Conservation (phyloP, 208 protist species). For the Leishmania tarentolae region DNA sequence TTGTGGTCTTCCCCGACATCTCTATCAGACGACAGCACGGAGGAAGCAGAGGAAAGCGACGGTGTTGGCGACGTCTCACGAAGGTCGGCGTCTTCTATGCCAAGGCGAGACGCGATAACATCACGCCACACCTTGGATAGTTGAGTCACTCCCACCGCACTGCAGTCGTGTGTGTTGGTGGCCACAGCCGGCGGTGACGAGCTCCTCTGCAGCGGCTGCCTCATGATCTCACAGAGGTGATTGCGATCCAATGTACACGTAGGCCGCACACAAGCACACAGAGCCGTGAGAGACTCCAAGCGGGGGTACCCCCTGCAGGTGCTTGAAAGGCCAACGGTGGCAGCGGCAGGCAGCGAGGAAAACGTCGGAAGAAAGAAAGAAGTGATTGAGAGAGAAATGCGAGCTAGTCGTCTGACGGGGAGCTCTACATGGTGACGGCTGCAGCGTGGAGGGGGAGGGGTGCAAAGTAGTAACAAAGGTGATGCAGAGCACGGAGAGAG, state of each 20-base stretch:
- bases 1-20: not conserved
- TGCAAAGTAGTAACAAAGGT: not conserved
- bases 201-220: not conserved
- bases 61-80: slow-evolving; percentile 12
- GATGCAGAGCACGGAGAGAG: not conserved
- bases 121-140: slow-evolving; percentile 39
- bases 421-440: not conserved
- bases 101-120: slow-evolving; percentile 43
- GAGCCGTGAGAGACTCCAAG: not conserved
- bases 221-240: not conserved
- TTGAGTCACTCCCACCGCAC: slow-evolving; percentile 10
- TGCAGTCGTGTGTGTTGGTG: not conserved
- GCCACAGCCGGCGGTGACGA: not conserved
- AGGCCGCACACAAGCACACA: not conserved
- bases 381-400: not conserved
- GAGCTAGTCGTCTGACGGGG: not conserved
- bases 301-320: not conserved
- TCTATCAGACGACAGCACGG: slow-evolving; percentile 1
- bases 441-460: not conserved
- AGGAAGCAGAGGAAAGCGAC: not conserved
- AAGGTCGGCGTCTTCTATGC: slow-evolving; percentile 27
- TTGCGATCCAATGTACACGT: not conserved
- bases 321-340: not conserved
- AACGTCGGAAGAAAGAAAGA: too few species aligned
- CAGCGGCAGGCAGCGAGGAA: not conserved